Evolutionary conservation across 495 filamentous ascomycete genomes (phyloP).

Genomic region (Acidiella bohemica): DNA sequence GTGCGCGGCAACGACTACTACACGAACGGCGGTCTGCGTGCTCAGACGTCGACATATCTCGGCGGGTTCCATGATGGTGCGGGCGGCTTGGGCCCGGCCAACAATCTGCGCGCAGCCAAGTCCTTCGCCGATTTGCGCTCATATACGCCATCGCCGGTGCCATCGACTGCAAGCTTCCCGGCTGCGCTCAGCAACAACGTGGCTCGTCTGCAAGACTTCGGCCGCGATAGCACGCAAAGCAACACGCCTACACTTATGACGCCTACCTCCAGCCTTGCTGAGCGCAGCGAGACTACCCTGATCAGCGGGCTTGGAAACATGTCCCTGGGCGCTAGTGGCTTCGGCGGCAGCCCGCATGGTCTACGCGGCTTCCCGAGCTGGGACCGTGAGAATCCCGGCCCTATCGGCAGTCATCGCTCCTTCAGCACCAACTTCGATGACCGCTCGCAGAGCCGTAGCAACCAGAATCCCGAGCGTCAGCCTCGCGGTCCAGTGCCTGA

Average conservation of each 20-base stretch:
- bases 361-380: constrained; percentile 52
- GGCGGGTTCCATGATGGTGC: constrained; percentile 32
- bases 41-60: constrained; percentile 60
- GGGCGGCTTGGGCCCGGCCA: constrained; percentile 38
- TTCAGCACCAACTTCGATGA: constrained; percentile 54
- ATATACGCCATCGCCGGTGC: constrained; percentile 85
- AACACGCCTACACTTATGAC: constrained; percentile 60
- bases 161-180: constrained; percentile 80
- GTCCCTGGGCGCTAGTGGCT: constrained; percentile 40
- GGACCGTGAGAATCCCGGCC: constrained; percentile 50
- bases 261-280: constrained; percentile 51
- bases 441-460: constrained; percentile 43
- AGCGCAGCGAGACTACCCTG: constrained; percentile 52
- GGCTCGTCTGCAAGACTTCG: constrained; percentile 29
- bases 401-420: constrained; percentile 79
- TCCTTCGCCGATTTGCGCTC: constrained; percentile 92
- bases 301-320: constrained; percentile 55
- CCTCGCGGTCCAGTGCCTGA: constrained; percentile 67
- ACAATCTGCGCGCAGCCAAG: constrained; percentile 86
- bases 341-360: constrained; percentile 48
- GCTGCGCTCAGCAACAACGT: constrained; percentile 50
- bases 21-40: constrained; percentile 60
- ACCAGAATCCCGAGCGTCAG: constrained; percentile 54
- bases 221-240: constrained; percentile 42
- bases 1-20: constrained; percentile 57